Percentiles rank a stretch among this genome's conserved stretches.
phyloP scores from a whole-genome alignment of 176 grass and related monocot species.

The Coix lacrymajobi region DNA sequence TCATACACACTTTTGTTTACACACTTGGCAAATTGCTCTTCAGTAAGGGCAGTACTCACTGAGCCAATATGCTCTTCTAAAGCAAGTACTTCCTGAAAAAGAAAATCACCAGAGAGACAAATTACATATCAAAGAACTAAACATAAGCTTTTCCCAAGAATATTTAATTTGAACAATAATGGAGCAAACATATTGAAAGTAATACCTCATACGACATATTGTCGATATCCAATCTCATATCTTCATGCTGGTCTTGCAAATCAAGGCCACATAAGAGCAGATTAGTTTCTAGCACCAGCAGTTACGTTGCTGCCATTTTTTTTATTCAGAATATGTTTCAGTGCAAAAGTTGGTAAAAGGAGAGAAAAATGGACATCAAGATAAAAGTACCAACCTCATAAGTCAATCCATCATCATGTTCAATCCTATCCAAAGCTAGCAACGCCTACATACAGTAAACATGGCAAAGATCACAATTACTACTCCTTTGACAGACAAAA shows the following conservation, averaged over 20 bases:
- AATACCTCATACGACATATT: slow-evolving; percentile 96
- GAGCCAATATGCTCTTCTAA: slow-evolving; percentile 84
- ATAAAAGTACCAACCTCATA: slow-evolving; percentile 60
- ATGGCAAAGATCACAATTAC: slow-evolving; percentile 6
- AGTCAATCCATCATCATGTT: slow-evolving; percentile 61
- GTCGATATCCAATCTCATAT: slow-evolving; percentile 96
- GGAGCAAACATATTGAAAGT: slow-evolving; percentile 1
- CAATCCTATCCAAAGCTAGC: slow-evolving; percentile 70
- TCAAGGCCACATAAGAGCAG: slow-evolving; percentile 47
- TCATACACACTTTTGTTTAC: slow-evolving; percentile 43
- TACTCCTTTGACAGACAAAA: not conserved
- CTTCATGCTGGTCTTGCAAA: slow-evolving; percentile 72
- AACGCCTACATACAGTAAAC: slow-evolving; percentile 53
- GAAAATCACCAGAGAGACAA: not conserved
- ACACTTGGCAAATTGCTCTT: slow-evolving; percentile 60
- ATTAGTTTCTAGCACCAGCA: slow-evolving; percentile 67
- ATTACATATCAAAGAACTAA: not conserved
- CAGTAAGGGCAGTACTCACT: slow-evolving; percentile 78
- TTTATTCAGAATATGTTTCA: slow-evolving; percentile 32
- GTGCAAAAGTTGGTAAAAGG: slow-evolving; percentile 18
- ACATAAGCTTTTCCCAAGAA: not conserved
- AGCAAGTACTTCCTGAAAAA: slow-evolving; percentile 73
- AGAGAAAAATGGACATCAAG: slow-evolving; percentile 19
- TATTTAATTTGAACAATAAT: not conserved
- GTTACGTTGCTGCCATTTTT: slow-evolving; percentile 62